Evolutionary conservation across 202 grass and related monocot genomes (phyloP).

Genomic region (Setaria italica): DNA sequence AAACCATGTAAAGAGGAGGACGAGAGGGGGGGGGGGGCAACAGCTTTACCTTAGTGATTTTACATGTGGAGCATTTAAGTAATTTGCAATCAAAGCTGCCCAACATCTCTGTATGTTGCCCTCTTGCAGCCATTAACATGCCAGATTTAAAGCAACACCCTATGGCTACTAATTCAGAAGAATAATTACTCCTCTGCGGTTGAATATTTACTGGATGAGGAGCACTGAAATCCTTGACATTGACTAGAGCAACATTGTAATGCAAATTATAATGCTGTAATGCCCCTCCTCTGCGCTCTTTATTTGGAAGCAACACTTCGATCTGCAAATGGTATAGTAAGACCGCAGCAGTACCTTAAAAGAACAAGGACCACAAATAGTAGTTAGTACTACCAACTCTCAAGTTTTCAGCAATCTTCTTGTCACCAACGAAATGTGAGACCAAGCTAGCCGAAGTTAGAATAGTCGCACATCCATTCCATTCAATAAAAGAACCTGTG

Average conservation of each 20-base stretch:
- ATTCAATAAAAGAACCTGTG: slow-evolving; percentile 6
- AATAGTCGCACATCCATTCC: background rate
- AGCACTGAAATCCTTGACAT: background rate
- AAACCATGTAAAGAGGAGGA: no score
- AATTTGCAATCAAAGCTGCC: background rate
- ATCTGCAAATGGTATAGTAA: background rate
- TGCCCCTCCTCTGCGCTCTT: background rate
- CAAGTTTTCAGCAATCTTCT: slow-evolving; percentile 6
- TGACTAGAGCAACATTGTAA: background rate
- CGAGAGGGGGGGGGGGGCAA: no score
- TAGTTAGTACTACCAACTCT: background rate
- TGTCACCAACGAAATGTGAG: background rate
- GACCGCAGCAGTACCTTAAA: background rate
- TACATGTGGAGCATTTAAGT: background rate
- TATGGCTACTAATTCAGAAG: background rate
- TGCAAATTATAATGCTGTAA: background rate
- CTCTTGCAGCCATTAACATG: slow-evolving; percentile 10
- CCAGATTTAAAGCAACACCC: background rate
- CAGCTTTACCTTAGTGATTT: background rate
- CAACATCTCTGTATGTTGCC: background rate
- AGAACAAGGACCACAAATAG: background rate
- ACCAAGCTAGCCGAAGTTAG: background rate
- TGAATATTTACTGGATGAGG: background rate
- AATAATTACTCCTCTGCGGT: background rate
- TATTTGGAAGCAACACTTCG: background rate